These are phyloP conservation scores for Triangularia setosa DNA, from an alignment of 2,329 filamentous ascomycete species.

Conservation along the genomic window DNA sequence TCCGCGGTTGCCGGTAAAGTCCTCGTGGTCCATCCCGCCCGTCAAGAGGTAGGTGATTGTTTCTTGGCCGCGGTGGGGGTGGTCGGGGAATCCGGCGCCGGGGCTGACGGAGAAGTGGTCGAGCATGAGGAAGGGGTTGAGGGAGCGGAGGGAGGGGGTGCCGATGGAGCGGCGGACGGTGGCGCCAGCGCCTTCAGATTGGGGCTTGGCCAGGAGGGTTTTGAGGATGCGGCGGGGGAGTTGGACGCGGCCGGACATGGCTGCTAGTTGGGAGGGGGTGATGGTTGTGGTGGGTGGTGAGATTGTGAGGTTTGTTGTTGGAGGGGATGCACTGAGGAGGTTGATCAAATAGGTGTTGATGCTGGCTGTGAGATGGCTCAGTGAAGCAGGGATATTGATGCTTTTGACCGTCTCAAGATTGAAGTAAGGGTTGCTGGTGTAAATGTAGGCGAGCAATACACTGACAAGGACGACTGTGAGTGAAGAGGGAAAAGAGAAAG, in stretches of 20 bases:
- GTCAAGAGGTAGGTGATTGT: slow-evolving; percentile 84
- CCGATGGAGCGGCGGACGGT: slow-evolving; percentile 84
- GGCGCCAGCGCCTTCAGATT: slow-evolving; percentile 84
- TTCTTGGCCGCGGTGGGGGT: slow-evolving; percentile 79
- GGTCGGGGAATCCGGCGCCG: slow-evolving; percentile 86
- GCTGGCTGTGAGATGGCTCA: not conserved
- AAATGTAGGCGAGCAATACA: not conserved
- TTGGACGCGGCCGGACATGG: slow-evolving; percentile 41
- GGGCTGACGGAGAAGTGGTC: slow-evolving; percentile 82
- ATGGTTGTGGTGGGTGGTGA: not conserved
- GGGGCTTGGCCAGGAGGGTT: slow-evolving; percentile 78
- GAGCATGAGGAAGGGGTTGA: slow-evolving; percentile 93
- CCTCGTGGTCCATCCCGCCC: slow-evolving; percentile 85
- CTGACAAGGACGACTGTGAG: not conserved
- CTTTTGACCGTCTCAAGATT: not conserved
- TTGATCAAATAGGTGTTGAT: not conserved
- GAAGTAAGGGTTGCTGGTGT: not conserved
- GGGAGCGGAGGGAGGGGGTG: slow-evolving; percentile 75
- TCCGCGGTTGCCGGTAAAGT: slow-evolving; percentile 81
- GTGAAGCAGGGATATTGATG: not conserved
- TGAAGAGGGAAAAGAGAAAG: not conserved
- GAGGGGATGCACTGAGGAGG: not conserved
- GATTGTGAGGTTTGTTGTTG: not conserved
- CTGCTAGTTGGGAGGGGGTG: not conserved
- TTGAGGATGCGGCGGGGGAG: slow-evolving; percentile 73